phyloP scores from a whole-genome alignment of 129 eudicot species.

The Helichrysum umbraculigerum region DNA sequence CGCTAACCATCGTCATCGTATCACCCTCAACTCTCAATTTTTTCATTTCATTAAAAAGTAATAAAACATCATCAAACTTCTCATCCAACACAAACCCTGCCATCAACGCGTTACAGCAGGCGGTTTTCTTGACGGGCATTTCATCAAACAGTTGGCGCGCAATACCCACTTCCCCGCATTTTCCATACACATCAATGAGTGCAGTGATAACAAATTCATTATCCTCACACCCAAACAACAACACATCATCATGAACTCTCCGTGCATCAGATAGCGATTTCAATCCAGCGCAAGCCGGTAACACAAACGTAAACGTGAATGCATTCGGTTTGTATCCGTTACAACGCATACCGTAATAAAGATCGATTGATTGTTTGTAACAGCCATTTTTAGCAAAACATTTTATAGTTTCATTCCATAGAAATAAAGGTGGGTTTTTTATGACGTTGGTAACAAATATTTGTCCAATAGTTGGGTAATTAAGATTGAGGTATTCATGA shows the following conservation, averaged over 20 bases:
- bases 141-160: conserved; percentile 42
- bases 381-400: conserved; percentile 17
- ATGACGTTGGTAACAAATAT: conserved; percentile 13
- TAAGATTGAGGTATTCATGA: conserved; percentile 34
- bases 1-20: conserved; percentile 33
- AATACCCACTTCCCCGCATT: conserved; percentile 32
- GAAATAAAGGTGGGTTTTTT: conserved; percentile 33
- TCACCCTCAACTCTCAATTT: conserved; percentile 15
- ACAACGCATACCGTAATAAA: conserved; percentile 27
- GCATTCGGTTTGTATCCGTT: conserved; percentile 33
- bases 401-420: conserved; percentile 35
- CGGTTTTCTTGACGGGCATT: conserved; percentile 31
- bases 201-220: conserved; percentile 39
- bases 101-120: conserved; percentile 37
- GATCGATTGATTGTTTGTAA: conserved; percentile 29
- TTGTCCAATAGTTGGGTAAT: conserved; percentile 1
- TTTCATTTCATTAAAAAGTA: conserved; percentile 30
- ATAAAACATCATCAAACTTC: conserved; percentile 21
- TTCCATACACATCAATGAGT: conserved; percentile 54
- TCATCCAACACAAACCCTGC: conserved; percentile 24
- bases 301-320: conserved; percentile 39
- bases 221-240: conserved; percentile 29
- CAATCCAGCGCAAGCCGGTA: conserved; percentile 36
- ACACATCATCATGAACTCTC: conserved; percentile 24
- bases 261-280: conserved; percentile 27